Conservation (phyloP, 2,329 filamentous ascomycete species). For the Bertia moriformis region DNA sequence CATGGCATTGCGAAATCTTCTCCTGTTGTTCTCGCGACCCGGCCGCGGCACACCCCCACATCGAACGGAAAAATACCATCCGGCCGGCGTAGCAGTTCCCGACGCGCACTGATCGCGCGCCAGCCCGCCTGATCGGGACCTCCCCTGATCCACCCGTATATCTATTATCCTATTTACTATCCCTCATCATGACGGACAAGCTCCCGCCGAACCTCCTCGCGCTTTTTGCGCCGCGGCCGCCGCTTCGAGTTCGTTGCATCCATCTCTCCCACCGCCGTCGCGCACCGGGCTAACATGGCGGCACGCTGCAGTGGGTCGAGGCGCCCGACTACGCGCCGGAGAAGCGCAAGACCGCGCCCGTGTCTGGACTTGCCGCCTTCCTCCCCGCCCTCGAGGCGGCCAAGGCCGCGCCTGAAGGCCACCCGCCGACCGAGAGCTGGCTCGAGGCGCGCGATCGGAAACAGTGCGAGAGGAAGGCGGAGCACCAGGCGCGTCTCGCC, state of each 20-base stretch:
- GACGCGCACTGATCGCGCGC: no score
- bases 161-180: constrained; percentile 1
- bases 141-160: no score
- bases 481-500: constrained; percentile 16
- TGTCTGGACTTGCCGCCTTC: constrained; percentile 62
- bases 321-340: constrained; percentile 72
- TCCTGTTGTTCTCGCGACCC: no score
- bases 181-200: constrained; percentile 73
- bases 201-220: constrained; percentile 82
- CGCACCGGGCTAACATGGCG: no score
- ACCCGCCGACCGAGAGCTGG: constrained; percentile 81
- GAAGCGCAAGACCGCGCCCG: constrained; percentile 59
- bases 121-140: no score
- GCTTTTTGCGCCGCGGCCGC: constrained; percentile 87
- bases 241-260: constrained; percentile 47
- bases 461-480: constrained; percentile 64
- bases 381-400: constrained; percentile 63
- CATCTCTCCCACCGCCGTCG: no score
- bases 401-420: constrained; percentile 62
- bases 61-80: no score
- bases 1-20: no score
- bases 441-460: constrained; percentile 73
- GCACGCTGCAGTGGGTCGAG: constrained; percentile 64
- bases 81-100: no score
- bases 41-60: no score